A percentile compares a stretch with the other conserved stretches of the same genome.
Evolutionary conservation across 768 basidiomycete species (phyloP).

Genomic region (Russula earlei): DNA sequence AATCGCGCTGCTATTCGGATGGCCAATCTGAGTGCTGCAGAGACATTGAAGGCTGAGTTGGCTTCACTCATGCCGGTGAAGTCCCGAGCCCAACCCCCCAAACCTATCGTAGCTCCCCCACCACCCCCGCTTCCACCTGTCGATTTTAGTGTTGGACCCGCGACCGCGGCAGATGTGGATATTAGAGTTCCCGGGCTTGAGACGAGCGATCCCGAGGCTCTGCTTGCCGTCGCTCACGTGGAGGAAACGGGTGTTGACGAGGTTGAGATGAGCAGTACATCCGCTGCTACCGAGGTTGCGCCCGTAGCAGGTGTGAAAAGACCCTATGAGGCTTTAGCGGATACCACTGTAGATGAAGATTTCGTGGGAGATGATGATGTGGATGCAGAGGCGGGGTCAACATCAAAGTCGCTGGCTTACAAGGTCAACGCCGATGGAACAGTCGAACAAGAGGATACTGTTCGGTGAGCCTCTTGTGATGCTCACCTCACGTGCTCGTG

Average conservation of each 20-base stretch:
- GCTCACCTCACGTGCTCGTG: conserved; percentile 4
- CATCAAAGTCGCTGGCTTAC: conserved; percentile 40
- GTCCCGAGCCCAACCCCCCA: conserved; percentile 21
- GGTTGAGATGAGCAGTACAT: conserved; percentile 1
- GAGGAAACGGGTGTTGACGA: conserved; percentile 6
- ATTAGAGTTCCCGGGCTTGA: conserved; percentile 34
- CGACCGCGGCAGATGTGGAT: conserved; percentile 15
- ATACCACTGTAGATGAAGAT: conserved; percentile 4
- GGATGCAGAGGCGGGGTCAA: conserved; percentile 28
- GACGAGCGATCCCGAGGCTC: conserved; percentile 10
- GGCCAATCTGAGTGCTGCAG: conserved; percentile 95
- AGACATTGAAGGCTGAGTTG: conserved; percentile 86
- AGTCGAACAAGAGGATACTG: conserved; percentile 88
- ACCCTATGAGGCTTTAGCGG: conserved; percentile 29
- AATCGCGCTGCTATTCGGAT: conserved; percentile 86
- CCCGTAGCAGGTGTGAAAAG: conserved; percentile 34
- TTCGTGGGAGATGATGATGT: conserved; percentile 25
- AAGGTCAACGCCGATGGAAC: conserved; percentile 88
- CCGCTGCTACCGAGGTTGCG: conserved; percentile 20
- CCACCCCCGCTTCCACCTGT: conserved; percentile 16
- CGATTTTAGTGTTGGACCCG: conserved; percentile 20
- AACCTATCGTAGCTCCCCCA: conserved; percentile 19
- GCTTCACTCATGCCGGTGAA: conserved; percentile 42
- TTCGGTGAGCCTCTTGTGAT: conserved; percentile 52
- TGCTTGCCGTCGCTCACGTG: not conserved